A percentile compares a stretch with the other conserved stretches of the same genome.
Evolutionary conservation across 495 filamentous ascomycete species (phyloP).

Genomic region (Wilcoxina mikolae): DNA sequence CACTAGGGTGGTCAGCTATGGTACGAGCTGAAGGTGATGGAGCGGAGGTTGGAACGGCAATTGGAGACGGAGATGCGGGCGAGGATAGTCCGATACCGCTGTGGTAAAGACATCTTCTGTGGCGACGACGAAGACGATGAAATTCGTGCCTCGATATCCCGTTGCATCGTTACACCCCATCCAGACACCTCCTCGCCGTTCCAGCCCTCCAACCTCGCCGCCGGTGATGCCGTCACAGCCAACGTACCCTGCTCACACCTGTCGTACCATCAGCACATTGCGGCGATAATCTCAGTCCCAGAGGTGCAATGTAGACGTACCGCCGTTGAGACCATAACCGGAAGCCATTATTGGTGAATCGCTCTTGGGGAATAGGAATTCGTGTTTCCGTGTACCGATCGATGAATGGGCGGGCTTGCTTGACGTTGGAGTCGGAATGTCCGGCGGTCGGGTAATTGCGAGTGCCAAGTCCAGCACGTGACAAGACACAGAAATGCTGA

Average conservation of each 20-base stretch:
- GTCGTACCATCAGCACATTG: constrained; percentile 6
- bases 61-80: not conserved
- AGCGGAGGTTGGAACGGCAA: not conserved
- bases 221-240: not conserved
- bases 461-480: too few relatives aligned
- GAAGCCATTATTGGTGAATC: constrained; percentile 49
- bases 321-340: constrained; percentile 65
- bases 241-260: constrained; percentile 27
- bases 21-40: not conserved
- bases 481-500: too few relatives aligned
- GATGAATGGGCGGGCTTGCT: too few relatives aligned
- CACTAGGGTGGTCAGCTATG: constrained; percentile 49
- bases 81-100: not conserved
- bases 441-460: too few relatives aligned
- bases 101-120: not conserved
- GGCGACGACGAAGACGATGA: not conserved
- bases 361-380: too few relatives aligned
- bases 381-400: too few relatives aligned
- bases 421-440: too few relatives aligned
- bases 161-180: not conserved
- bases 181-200: not conserved
- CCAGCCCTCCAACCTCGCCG: not conserved
- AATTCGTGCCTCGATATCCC: not conserved
- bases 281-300: not conserved
- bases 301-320: constrained; percentile 36